These are phyloP conservation scores for Takakia lepidozioides DNA, from an alignment of 225 moss, liverwort and hornwort genomes.

Conservation along the genomic window DNA sequence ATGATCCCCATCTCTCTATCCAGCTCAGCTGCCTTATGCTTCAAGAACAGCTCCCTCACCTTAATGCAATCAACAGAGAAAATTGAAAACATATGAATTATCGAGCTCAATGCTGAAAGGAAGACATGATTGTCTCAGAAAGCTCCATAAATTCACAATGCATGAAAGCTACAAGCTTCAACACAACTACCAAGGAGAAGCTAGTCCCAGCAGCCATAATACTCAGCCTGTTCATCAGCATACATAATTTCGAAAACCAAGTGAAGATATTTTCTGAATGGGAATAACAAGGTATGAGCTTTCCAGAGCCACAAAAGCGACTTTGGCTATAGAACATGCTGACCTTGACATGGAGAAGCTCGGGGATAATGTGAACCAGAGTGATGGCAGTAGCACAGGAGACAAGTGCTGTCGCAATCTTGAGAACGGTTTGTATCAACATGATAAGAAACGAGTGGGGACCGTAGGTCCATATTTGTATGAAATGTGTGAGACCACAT, in stretches of 20 bases:
- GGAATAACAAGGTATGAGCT: no score
- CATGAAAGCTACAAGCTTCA: no score
- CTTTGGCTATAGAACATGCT: conserved; percentile 1
- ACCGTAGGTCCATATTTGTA: conserved; percentile 87
- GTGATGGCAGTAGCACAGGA: conserved; percentile 90
- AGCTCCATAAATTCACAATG: no score
- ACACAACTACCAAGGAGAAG: no score
- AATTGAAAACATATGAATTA: no score
- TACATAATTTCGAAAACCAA: no score
- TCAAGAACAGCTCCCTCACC: conserved; percentile 90
- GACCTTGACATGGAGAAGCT: conserved; percentile 86
- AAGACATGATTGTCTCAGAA: no score
- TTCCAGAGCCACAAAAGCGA: background rate
- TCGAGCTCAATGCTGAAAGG: no score
- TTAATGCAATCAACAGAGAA: no score
- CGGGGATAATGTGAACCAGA: conserved; percentile 76
- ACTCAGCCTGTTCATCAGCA: no score
- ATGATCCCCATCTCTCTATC: conserved; percentile 93
- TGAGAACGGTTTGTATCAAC: conserved; percentile 69
- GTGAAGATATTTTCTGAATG: no score
- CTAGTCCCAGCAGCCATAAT: no score
- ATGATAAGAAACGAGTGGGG: conserved; percentile 87
- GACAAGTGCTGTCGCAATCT: conserved; percentile 77
- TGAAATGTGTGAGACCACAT: conserved; percentile 87
- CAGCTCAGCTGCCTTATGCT: conserved; percentile 85